A percentile compares a stretch with the other conserved stretches of the same genome.
These are phyloP conservation scores for Penicillium sp. DNA, from an alignment of 2,329 filamentous ascomycete genomes.

Conservation along the genomic window DNA sequence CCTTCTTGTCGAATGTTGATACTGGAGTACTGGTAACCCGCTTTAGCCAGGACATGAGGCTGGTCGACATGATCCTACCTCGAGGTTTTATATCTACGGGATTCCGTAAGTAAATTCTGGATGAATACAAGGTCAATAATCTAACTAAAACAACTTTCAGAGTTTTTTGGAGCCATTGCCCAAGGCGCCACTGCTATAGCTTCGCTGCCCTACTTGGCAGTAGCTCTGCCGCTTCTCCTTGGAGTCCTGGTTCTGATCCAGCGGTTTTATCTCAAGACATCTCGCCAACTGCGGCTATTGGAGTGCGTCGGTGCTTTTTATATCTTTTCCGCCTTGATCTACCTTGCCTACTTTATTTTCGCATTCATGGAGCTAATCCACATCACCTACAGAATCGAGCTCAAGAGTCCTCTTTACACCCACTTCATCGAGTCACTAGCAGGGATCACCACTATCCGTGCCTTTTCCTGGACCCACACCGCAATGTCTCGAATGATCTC, in stretches of 20 bases:
- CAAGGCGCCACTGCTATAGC: conserved; percentile 13
- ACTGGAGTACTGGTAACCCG: conserved; percentile 38
- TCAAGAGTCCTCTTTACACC: conserved; percentile 19
- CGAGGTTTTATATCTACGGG: conserved; percentile 2
- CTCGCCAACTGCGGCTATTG: conserved; percentile 17
- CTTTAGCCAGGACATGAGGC: conserved; percentile 47
- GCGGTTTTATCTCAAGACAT: conserved; percentile 17
- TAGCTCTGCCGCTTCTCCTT: conserved; percentile 9
- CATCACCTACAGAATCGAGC: conserved; percentile 12
- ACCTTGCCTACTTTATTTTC: too few species aligned
- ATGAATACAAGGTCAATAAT: background rate
- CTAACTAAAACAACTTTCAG: background rate
- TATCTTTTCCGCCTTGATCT: too few species aligned
- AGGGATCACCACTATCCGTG: conserved; percentile 16
- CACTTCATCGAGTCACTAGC: conserved; percentile 19
- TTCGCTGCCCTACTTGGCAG: conserved; percentile 16
- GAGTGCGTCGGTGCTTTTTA: background rate
- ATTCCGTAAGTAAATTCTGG: background rate
- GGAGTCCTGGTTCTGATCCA: conserved; percentile 14
- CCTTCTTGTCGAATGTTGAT: conserved; percentile 45
- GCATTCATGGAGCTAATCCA: background rate
- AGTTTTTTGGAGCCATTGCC: background rate
- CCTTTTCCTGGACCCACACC: conserved; percentile 12
- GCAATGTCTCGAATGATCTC: conserved; percentile 6
- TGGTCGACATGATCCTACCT: conserved; percentile 46